Base-by-base conservation (phyloP, 208 protist species). In the Porcisia deanei region DNA sequence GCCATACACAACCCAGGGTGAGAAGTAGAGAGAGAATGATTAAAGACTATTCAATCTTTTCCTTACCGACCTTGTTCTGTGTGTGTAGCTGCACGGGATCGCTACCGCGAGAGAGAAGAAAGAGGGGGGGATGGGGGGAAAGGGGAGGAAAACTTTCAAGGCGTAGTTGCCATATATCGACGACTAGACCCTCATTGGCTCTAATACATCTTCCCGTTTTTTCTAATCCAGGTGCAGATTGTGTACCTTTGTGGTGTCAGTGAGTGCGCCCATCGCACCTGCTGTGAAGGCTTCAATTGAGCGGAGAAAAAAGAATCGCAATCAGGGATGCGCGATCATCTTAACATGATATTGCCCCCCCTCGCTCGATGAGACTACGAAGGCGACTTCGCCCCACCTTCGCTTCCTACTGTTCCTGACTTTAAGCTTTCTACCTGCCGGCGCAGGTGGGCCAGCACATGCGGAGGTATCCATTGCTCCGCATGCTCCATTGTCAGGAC, bases 401-500 rank as follows among this genome's bases (percentile, higher is more conserved):
- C 30, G 43, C 3, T 5, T 71, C 37, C 47, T 18, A 57, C 47
- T 2, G 10, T 59, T 14, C 68, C 58, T 66, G 70, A 16, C 70
- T 30, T 34, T 5, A 6, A 9, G 34, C 43, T 22, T 16, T 47
- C 53, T 39, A 63, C 70, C 39, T 63, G 70, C 39, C 39, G 57
- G 45, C 61, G 41, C 41, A 82, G 78, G 14, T 60, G 10, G 20
- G 3, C 45, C 12, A 82, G 25, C 7, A 65, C 43, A 25, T 41
- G 10, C 10, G 47, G 39, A 9, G 78, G 78, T 30, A 82, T 54
- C 78, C 78, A 82, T 30, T 77, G 59, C 73, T 77, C 78, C 14
- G 58, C 78, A 14, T 63, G 65, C 60, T 82, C 78, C 47, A 69
- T 45, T 16, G 72, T 78, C 54, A 82, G 49, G n/a, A 82, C 60